These are phyloP conservation scores for Tuber borchii DNA, from an alignment of 495 filamentous ascomycete species.

Conservation along the genomic window DNA sequence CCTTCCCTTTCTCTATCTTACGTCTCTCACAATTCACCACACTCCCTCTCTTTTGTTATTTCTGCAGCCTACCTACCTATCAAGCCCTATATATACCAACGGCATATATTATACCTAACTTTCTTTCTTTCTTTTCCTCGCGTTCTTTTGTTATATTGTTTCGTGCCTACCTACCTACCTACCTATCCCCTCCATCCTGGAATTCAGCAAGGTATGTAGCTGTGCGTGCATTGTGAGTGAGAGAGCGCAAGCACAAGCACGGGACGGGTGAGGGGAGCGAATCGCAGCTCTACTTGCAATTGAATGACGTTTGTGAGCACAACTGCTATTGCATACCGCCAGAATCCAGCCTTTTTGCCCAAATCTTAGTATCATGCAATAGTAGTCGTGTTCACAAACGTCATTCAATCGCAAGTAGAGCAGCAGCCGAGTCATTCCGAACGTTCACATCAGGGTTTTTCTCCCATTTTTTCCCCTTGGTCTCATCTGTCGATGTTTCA, in stretches of 20 bases:
- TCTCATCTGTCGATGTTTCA: constrained; percentile 2
- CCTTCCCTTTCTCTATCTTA: background rate
- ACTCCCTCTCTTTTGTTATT: background rate
- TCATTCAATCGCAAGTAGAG: too few species aligned
- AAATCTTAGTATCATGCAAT: too few species aligned
- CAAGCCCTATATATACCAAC: background rate
- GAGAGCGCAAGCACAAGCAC: background rate
- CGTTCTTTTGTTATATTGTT: background rate
- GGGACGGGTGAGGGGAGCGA: background rate
- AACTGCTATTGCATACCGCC: too few species aligned
- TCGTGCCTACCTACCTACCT: background rate
- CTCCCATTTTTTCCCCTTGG: background rate
- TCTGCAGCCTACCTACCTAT: background rate
- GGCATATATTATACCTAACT: background rate
- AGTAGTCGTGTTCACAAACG: too few species aligned
- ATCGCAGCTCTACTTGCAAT: too few species aligned
- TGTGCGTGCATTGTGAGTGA: background rate
- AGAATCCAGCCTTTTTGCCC: too few species aligned
- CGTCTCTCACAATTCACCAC: background rate
- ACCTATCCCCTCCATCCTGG: background rate
- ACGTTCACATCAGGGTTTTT: background rate
- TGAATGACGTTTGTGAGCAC: too few species aligned
- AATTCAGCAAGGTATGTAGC: background rate
- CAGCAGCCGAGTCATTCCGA: background rate
- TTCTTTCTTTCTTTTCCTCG: background rate